Evolutionary conservation across 345 rosid genomes (phyloP).

Genomic region (Reutealis trisperma): DNA sequence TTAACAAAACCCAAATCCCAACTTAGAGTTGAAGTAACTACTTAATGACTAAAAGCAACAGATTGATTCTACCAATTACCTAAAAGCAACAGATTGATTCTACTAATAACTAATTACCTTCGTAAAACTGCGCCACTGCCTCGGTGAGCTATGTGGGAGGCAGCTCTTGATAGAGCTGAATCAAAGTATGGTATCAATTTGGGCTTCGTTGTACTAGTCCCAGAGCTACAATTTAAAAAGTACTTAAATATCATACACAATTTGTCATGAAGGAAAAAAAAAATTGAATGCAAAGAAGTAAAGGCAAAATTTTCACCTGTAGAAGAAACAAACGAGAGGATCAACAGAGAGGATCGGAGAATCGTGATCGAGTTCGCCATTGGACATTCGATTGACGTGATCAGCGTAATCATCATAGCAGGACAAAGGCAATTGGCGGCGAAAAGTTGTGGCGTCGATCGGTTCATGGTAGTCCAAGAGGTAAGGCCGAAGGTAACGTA

Average conservation of each 20-base stretch:
- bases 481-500: slow-evolving; percentile 38
- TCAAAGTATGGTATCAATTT: slow-evolving; percentile 51
- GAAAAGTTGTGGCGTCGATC: slow-evolving; percentile 34
- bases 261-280: not conserved
- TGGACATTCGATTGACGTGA: slow-evolving; percentile 40
- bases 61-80: too few species aligned
- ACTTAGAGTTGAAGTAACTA: not conserved
- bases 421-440: slow-evolving; percentile 41
- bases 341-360: slow-evolving; percentile 41
- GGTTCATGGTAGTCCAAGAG: slow-evolving; percentile 21
- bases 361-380: slow-evolving; percentile 17
- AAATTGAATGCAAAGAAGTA: not conserved
- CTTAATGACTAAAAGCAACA: not conserved
- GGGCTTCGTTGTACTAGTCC: slow-evolving; percentile 47
- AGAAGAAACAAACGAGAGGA: slow-evolving; percentile 48
- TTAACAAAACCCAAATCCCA: slow-evolving; percentile 1
- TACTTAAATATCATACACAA: not conserved
- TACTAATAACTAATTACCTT: slow-evolving; percentile 14
- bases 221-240: slow-evolving; percentile 32
- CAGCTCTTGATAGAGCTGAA: slow-evolving; percentile 41
- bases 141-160: slow-evolving; percentile 40
- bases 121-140: slow-evolving; percentile 39
- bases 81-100: not conserved
- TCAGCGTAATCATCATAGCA: slow-evolving; percentile 45
- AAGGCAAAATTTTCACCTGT: slow-evolving; percentile 26